Base-by-base conservation (phyloP, 768 basidiomycete genomes). In the Phanerochaete carnosa region DNA sequence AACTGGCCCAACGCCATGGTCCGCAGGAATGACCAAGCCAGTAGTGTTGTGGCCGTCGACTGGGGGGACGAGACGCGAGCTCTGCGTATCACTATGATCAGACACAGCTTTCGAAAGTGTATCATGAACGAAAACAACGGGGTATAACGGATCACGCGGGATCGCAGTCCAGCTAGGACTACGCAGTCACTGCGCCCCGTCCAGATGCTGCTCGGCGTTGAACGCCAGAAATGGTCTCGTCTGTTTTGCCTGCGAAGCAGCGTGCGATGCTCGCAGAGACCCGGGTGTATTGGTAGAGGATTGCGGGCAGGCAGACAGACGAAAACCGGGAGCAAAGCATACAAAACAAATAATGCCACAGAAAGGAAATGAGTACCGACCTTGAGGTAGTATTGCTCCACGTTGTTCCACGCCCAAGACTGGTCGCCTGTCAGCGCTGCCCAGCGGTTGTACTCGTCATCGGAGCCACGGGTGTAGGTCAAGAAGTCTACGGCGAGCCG, bases 321-420 rank as follows among this genome's bases (percentile, higher is more conserved):
- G n/a, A n/a, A n/a, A n/a, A n/a, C n/a, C n/a, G n/a, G n/a, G 13
- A 43, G 39, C 39, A 43, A n/a, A 43, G 39, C 39, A n/a, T 43
- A 43, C n/a, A n/a, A 43, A 43, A n/a, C n/a, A n/a, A n/a, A n/a
- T n/a, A n/a, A n/a, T n/a, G n/a, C n/a, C n/a, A 49, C 9, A 11
- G 47, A n/a, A n/a, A n/a, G n/a, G 56, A 30, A 33, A 46, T 25
- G 51, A 19, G 51, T 22, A 30, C 66, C 9, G 3, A 69, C 72
- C 66, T 67, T 69, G 26, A 57, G 50, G 60, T 69, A 67, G 58
- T 65, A 73, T 0, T 56, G 64, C 16, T 53, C 29, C 5, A 73
- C 45, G 12, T 58, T 45, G 13, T 62, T 57, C 70, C 70, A 72
- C 0, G 66, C 65, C 72, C 72, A 74, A 1, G 68, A 69, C 2